Evolutionary conservation across 768 basidiomycete genomes (phyloP).

Genomic region (Paxillus involutus): DNA sequence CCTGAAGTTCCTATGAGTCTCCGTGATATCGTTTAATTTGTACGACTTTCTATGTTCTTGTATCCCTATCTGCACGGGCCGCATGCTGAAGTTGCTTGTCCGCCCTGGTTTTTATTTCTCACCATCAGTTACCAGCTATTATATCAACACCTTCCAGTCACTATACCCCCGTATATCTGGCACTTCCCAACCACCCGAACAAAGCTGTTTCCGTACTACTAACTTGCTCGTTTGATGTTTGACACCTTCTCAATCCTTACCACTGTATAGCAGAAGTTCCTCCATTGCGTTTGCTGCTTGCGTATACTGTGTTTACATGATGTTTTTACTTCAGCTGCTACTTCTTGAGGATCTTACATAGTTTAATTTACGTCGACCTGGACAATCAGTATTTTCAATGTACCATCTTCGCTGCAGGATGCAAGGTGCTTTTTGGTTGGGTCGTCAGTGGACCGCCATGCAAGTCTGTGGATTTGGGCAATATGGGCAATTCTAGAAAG

Average conservation of each 20-base stretch:
- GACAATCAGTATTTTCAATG: slow-evolving; percentile 74
- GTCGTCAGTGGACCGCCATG: slow-evolving; percentile 63
- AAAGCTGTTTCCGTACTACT: slow-evolving; percentile 68
- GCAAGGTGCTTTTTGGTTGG: slow-evolving; percentile 56
- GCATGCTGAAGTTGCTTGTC: slow-evolving; percentile 32
- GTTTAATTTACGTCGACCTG: slow-evolving; percentile 49
- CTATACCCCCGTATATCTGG: slow-evolving; percentile 57
- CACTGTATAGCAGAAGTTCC: slow-evolving; percentile 67
- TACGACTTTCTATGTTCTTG: slow-evolving; percentile 55
- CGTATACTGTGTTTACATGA: slow-evolving; percentile 29
- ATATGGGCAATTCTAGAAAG: slow-evolving; percentile 66
- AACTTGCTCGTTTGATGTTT: slow-evolving; percentile 29
- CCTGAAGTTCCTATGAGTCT: slow-evolving; percentile 91
- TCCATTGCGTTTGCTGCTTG: slow-evolving; percentile 15
- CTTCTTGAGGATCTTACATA: slow-evolving; percentile 28
- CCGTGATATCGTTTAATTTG: slow-evolving; percentile 80
- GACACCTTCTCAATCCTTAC: slow-evolving; percentile 39
- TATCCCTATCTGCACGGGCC: slow-evolving; percentile 74
- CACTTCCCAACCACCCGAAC: slow-evolving; percentile 38
- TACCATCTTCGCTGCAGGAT: slow-evolving; percentile 91
- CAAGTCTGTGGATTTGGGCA: slow-evolving; percentile 74
- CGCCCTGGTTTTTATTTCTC: slow-evolving; percentile 34
- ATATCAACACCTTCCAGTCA: slow-evolving; percentile 39
- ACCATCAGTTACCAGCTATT: slow-evolving; percentile 47
- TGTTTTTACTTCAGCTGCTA: slow-evolving; percentile 18